phyloP scores from a whole-genome alignment of 2,329 filamentous ascomycete genomes.

The Fusarium sp. region DNA sequence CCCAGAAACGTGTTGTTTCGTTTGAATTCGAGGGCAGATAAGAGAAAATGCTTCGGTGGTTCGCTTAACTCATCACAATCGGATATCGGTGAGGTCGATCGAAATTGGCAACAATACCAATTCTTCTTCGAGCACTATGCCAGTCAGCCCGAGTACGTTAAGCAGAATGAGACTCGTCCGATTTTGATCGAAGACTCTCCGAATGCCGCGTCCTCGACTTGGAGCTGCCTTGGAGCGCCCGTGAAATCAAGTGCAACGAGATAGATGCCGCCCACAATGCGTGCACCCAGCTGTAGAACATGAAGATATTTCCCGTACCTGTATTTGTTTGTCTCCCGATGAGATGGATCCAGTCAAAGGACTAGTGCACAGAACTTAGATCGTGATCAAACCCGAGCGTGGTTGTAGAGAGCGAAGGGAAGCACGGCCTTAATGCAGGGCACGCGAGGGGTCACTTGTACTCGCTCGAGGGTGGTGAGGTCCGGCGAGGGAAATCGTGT shows the following conservation, averaged over 20 bases:
- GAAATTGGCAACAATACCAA: constrained; percentile 25
- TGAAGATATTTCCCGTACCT: constrained; percentile 33
- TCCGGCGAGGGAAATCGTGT: constrained; percentile 1
- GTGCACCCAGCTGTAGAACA: neutral
- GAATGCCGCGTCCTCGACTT: neutral
- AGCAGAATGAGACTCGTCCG: neutral
- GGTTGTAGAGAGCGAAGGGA: neutral
- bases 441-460: constrained; percentile 23
- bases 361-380: constrained; percentile 10
- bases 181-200: neutral
- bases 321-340: constrained; percentile 8
- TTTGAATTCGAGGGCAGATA: constrained; percentile 1
- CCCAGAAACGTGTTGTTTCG: constrained; percentile 5
- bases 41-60: neutral
- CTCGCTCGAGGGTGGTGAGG: constrained; percentile 12
- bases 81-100: constrained; percentile 10
- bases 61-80: constrained; percentile 40
- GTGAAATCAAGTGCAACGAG: neutral
- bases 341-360: neutral
- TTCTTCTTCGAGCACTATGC: constrained; percentile 19
- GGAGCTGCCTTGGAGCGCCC: neutral
- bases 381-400: constrained; percentile 11
- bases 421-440: constrained; percentile 15
- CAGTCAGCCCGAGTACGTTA: constrained; percentile 18
- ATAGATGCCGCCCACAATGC: neutral